Evolutionary conservation across 352 stramenopile genomes (phyloP).

Genomic region (Globisporangium iwayamae): DNA sequence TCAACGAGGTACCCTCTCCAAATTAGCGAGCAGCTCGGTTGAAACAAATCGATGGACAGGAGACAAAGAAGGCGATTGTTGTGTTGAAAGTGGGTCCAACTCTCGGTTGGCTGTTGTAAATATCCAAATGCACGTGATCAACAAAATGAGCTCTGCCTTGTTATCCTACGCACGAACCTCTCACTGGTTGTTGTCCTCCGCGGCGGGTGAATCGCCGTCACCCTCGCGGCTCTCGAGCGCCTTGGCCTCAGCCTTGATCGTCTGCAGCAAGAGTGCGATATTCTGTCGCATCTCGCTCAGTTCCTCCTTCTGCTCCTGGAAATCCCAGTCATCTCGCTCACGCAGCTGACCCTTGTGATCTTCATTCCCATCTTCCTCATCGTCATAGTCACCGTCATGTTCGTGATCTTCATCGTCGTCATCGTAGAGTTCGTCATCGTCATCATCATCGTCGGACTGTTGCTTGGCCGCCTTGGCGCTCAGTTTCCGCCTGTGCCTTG

Average conservation of each 20-base stretch:
- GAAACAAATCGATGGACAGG: too few species aligned
- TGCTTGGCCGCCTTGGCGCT: constrained; percentile 30
- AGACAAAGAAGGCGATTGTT: too few species aligned
- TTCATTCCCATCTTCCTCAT: constrained; percentile 25
- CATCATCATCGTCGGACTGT: constrained; percentile 26
- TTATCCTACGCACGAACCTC: neutral
- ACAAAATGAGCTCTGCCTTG: too few species aligned
- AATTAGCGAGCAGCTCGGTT: neutral
- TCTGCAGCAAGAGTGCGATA: constrained; percentile 55
- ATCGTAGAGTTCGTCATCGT: constrained; percentile 21
- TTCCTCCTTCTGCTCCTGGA: constrained; percentile 53
- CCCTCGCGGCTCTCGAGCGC: constrained; percentile 26
- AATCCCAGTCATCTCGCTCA: constrained; percentile 41
- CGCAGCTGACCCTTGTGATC: constrained; percentile 11
- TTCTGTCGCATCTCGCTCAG: constrained; percentile 61
- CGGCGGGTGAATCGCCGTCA: neutral
- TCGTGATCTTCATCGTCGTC: constrained; percentile 26
- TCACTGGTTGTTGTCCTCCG: constrained; percentile 11
- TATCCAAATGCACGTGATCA: too few species aligned
- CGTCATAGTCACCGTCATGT: constrained; percentile 22
- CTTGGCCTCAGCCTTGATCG: constrained; percentile 57
- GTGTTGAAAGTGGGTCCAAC: too few species aligned
- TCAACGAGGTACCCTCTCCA: too few species aligned
- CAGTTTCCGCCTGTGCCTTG: constrained; percentile 3
- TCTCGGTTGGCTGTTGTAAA: too few species aligned